Evolutionary conservation across 805 yeast genomes (phyloP).

Genomic region (Blastobotrys mokoenaii): DNA sequence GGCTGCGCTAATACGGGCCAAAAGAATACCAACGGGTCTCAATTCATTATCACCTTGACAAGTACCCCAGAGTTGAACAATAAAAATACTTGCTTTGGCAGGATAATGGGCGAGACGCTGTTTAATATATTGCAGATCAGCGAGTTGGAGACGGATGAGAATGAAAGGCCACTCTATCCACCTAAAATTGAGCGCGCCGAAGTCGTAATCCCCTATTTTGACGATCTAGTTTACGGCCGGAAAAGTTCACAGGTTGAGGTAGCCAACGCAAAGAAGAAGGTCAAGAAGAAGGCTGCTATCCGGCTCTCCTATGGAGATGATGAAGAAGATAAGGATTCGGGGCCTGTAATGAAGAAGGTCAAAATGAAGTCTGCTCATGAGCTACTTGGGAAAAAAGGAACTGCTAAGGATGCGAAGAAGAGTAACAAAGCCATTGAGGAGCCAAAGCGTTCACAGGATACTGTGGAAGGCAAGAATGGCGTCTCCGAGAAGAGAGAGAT

Average conservation of each 20-base stretch:
- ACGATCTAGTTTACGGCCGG: conserved; percentile 27
- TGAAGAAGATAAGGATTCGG: conserved; percentile 30
- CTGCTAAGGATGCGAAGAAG: neutral
- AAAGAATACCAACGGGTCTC: conserved; percentile 29
- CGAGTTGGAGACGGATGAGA: conserved; percentile 37
- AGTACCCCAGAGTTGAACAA: conserved; percentile 39
- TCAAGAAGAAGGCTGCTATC: conserved; percentile 20
- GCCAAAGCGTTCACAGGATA: conserved; percentile 2
- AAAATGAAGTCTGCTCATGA: conserved; percentile 23
- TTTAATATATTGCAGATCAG: conserved; percentile 44
- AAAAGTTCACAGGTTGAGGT: conserved; percentile 7
- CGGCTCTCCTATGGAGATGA: conserved; percentile 34
- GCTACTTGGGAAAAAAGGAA: conserved; percentile 2
- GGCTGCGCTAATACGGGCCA: conserved; percentile 39
- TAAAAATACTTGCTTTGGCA: conserved; percentile 45
- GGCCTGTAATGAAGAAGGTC: conserved; percentile 13
- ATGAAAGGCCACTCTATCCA: conserved; percentile 44
- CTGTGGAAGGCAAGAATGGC: neutral
- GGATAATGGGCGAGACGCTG: conserved; percentile 44
- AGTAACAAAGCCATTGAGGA: conserved; percentile 6
- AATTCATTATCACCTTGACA: conserved; percentile 42
- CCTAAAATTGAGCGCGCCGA: conserved; percentile 34
- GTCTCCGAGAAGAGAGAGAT: neutral
- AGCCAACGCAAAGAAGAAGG: conserved; percentile 1
- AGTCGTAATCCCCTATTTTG: conserved; percentile 43